Evolutionary conservation across 2,329 filamentous ascomycete genomes (phyloP).

Genomic region (Nothophaeocryptopus gaeumannii): DNA sequence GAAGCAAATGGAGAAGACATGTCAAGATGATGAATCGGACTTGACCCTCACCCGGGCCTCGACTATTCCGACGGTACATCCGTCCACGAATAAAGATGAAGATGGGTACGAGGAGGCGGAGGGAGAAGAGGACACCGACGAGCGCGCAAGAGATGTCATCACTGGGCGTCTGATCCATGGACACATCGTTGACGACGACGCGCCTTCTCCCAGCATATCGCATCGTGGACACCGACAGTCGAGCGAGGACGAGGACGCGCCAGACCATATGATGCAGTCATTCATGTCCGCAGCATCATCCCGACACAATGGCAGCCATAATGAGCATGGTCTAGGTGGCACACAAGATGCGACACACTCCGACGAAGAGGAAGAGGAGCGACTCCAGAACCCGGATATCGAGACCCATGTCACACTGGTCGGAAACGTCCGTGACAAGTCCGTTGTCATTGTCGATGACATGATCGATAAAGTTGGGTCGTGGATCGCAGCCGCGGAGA

Average conservation of each 20-base stretch:
- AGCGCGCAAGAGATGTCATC: constrained; percentile 80
- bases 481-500: constrained; percentile 97
- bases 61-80: constrained; percentile 29
- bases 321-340: constrained; percentile 66
- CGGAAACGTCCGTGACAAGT: constrained; percentile 81
- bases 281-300: constrained; percentile 78
- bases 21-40: constrained; percentile 1
- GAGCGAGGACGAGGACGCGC: constrained; percentile 54
- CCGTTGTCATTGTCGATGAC: constrained; percentile 94
- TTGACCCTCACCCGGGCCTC: constrained; percentile 20
- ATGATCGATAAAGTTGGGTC: constrained; percentile 98
- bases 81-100: constrained; percentile 23
- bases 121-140: constrained; percentile 37
- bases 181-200: constrained; percentile 83
- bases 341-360: constrained; percentile 78
- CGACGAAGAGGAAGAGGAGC: constrained; percentile 90
- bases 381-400: constrained; percentile 72
- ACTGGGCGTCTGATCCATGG: constrained; percentile 88
- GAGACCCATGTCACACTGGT: constrained; percentile 98
- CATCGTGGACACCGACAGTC: constrained; percentile 41
- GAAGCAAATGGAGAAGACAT: constrained; percentile 1
- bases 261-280: constrained; percentile 82
- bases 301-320: constrained; percentile 44
- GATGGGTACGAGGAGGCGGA: constrained; percentile 36
- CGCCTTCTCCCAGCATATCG: constrained; percentile 71